Evolutionary conservation across 495 filamentous ascomycete species (phyloP).

Genomic region (Aspergillus nidulans): DNA sequence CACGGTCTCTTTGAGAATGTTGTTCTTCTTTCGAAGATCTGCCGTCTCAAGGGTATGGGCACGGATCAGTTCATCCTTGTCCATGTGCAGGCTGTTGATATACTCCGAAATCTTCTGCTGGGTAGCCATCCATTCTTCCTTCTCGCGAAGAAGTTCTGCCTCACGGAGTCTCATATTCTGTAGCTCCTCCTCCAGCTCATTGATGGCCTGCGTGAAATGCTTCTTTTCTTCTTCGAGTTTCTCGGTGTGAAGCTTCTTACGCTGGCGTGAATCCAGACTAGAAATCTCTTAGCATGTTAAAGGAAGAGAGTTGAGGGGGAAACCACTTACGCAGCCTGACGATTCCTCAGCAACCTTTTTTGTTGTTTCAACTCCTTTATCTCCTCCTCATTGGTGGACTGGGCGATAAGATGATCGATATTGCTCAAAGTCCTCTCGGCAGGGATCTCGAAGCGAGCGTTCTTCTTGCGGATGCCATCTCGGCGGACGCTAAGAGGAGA

Average conservation of each 20-base stretch:
- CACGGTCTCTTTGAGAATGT: conserved; percentile 78
- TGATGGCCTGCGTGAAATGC: conserved; percentile 69
- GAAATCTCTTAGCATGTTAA: conserved; percentile 29
- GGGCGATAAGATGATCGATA: conserved; percentile 88
- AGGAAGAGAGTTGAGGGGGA: conserved; percentile 9
- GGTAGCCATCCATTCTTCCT: conserved; percentile 61
- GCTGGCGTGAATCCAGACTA: conserved; percentile 91
- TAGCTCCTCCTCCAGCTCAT: conserved; percentile 75
- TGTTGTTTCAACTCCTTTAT: conserved; percentile 98
- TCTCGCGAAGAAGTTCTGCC: conserved; percentile 59
- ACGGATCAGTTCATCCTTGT: conserved; percentile 89
- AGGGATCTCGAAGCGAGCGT: conserved; percentile 96
- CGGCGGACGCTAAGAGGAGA: conserved; percentile 70
- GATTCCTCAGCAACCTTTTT: conserved; percentile 89
- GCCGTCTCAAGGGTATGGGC: conserved; percentile 89
- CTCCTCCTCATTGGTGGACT: conserved; percentile 85
- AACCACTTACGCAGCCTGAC: conserved; percentile 84
- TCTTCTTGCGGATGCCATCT: conserved; percentile 98
- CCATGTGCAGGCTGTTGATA: conserved; percentile 69
- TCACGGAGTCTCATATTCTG: conserved; percentile 50
- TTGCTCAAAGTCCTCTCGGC: conserved; percentile 88
- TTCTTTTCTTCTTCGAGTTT: conserved; percentile 97
- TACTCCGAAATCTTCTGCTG: conserved; percentile 69
- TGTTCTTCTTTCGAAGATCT: conserved; percentile 93
- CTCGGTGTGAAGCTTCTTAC: conserved; percentile 98